These are phyloP conservation scores for Penicillium egyptiacum DNA, from an alignment of 495 filamentous ascomycete genomes.

Conservation along the genomic window DNA sequence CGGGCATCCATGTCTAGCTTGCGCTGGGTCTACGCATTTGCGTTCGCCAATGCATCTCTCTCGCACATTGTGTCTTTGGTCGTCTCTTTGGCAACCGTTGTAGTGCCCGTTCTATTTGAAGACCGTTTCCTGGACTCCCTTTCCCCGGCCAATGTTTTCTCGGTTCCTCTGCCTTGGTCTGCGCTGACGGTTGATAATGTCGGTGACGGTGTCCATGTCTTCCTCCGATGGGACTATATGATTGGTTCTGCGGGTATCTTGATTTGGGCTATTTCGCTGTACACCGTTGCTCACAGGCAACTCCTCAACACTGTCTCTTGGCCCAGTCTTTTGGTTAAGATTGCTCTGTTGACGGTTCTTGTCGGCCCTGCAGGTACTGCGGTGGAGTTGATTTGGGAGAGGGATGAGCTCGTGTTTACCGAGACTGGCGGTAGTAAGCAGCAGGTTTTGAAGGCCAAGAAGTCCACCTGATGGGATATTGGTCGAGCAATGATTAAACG, in stretches of 20 bases:
- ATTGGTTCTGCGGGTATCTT: conserved; percentile 51
- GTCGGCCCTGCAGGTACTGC: conserved; percentile 52
- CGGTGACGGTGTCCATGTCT: conserved; percentile 49
- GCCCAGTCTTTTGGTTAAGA: conserved; percentile 35
- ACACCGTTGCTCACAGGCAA: conserved; percentile 37
- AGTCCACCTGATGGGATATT: conserved; percentile 16
- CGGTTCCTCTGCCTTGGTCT: conserved; percentile 44
- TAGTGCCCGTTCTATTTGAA: conserved; percentile 40
- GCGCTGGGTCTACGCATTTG: conserved; percentile 55
- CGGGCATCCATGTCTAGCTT: conserved; percentile 44
- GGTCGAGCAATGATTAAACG: not conserved
- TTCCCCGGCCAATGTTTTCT: conserved; percentile 41
- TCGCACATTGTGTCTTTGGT: conserved; percentile 49
- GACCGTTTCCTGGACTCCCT: conserved; percentile 31
- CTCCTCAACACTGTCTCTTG: conserved; percentile 32
- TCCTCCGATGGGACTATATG: conserved; percentile 61
- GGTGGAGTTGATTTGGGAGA: conserved; percentile 56
- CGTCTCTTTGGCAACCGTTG: conserved; percentile 42
- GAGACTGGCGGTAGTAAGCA: conserved; percentile 29
- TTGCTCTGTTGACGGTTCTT: conserved; percentile 41
- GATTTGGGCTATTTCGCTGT: conserved; percentile 55
- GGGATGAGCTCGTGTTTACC: conserved; percentile 50
- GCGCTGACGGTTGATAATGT: conserved; percentile 40
- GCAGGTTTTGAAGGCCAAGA: conserved; percentile 25
- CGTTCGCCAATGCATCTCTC: conserved; percentile 47